Conservation (phyloP, 345 rosid species). For the Pistacia atlantica region DNA sequence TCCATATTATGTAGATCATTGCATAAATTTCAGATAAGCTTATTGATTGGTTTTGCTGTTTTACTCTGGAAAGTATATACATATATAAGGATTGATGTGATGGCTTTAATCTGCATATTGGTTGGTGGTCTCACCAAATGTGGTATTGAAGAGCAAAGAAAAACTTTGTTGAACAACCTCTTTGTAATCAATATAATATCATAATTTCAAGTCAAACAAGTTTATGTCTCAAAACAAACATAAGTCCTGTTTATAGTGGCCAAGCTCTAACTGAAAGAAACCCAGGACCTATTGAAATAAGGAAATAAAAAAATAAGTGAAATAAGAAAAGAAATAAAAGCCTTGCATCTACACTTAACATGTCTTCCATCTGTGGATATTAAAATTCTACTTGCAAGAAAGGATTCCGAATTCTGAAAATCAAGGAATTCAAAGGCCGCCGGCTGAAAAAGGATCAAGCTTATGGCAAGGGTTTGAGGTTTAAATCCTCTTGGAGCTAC, state of each 20-base stretch:
- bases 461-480: background rate
- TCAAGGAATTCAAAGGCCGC: too few relatives aligned
- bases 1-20: constrained; percentile 2
- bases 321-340: too few relatives aligned
- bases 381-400: too few relatives aligned
- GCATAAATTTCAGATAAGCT: background rate
- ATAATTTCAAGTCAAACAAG: too few relatives aligned
- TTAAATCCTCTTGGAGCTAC: background rate
- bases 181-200: background rate
- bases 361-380: too few relatives aligned
- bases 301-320: too few relatives aligned
- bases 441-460: too few relatives aligned
- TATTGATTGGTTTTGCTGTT: background rate
- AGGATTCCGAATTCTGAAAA: too few relatives aligned
- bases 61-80: background rate
- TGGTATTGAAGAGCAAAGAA: background rate
- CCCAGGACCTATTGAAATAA: too few relatives aligned
- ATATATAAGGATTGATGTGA: background rate
- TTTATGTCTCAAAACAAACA: background rate
- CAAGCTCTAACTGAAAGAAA: too few relatives aligned
- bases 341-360: too few relatives aligned
- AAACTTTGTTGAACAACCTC: constrained; percentile 1
- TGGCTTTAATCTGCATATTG: background rate
- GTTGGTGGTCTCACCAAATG: background rate
- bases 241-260: too few relatives aligned